phyloP scores from a whole-genome alignment of 2,329 filamentous ascomycete genomes.

The Davidsoniella virescens region DNA sequence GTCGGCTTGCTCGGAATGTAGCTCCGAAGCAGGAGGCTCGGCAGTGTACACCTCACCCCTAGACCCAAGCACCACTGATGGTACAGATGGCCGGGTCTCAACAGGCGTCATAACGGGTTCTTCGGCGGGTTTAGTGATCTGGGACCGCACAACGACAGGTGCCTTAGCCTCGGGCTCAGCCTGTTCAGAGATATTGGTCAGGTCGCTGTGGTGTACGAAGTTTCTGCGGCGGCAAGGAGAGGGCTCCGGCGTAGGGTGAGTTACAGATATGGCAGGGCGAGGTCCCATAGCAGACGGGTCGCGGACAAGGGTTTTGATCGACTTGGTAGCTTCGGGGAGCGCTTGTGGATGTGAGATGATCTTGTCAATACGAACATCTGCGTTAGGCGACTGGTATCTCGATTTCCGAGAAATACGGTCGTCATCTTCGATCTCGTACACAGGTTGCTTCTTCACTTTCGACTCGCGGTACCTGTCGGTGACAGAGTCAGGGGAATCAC shows the following conservation, averaged over 20 bases:
- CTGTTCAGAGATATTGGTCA: slow-evolving; percentile 5
- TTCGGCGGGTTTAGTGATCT: neutral
- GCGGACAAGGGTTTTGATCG: slow-evolving; percentile 18
- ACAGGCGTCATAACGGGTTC: neutral
- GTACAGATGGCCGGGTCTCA: neutral
- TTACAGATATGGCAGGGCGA: slow-evolving; percentile 42
- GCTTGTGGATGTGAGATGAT: slow-evolving; percentile 35
- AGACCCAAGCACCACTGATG: no score
- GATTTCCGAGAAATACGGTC: neutral
- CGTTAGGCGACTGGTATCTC: slow-evolving; percentile 40
- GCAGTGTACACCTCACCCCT: no score
- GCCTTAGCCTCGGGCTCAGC: neutral
- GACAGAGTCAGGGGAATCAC: slow-evolving; percentile 37
- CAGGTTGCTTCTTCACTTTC: neutral
- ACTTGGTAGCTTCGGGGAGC: slow-evolving; percentile 18
- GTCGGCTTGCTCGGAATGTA: neutral
- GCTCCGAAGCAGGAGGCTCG: no score
- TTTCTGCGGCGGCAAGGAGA: slow-evolving; percentile 25
- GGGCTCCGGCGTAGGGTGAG: slow-evolving; percentile 40
- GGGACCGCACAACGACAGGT: no score
- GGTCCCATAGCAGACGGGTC: slow-evolving; percentile 39
- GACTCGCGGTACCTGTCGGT: slow-evolving; percentile 33
- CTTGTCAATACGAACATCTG: slow-evolving; percentile 47
- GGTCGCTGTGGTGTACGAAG: slow-evolving; percentile 13
- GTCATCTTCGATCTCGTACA: neutral